Base-by-base conservation (phyloP, 805 yeast species). In the Metschnikowia drakensbergensis region DNA sequence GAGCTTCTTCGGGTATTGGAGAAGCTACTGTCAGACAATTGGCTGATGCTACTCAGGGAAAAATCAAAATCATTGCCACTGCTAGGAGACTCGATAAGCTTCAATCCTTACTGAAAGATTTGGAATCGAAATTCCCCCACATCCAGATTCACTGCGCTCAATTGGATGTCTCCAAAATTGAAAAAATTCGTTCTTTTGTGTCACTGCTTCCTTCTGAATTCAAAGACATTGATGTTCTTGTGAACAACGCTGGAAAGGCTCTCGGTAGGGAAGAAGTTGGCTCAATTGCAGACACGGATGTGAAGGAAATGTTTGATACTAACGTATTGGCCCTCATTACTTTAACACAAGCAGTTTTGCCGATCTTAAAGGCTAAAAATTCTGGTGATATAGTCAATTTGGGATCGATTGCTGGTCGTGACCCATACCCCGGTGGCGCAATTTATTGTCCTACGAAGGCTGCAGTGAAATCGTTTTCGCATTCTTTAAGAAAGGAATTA, bases 1-100 rank as follows among this genome's bases (percentile, higher is more conserved):
- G 98, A 53, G 97, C 97, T 7, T 87, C 96, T 22, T 82, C 96
- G n/a, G 98, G 98, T 47, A 92, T 92, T 60, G 98, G 98, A n/a
- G 81, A 80, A 58, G 92, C 96, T 45, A 90, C 96, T 10, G 98
- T 97, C n/a, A 65, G 76, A 38, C 95, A 90, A 64, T 82, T 88
- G 54, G 92, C 96, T 38, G 81, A 71, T 88, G 88, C 89, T 11
- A 75, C 92, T 23, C 72, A 80, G 42, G 96, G 96, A 30, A 65
- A 83, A 9, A 63, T 86, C 57, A 83, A 85, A 59, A 75, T 89
- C 58, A 74, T 89, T 53, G 74, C 89, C 25, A 77, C 90, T 3
- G 96, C 96, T 3, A 81, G 96, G 68, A 82, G 96, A 69, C 54
- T 75, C 34, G 88, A 83, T 5, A 80, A 80, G 51, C 67, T 88